Conservation (phyloP, 768 basidiomycete genomes). For the Harrya chromipes region DNA sequence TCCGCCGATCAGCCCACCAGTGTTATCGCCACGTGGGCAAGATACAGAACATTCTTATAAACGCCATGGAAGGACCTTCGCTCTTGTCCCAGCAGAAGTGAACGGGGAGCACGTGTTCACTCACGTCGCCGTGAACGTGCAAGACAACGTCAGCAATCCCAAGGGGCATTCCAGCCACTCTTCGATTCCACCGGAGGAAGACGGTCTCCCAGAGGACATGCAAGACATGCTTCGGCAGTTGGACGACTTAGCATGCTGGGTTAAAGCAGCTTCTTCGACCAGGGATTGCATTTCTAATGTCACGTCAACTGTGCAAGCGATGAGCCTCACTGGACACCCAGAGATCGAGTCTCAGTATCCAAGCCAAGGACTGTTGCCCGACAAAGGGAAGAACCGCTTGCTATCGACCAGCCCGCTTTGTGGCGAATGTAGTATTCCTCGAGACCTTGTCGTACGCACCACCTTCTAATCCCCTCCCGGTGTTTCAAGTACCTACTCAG, state of each 20-base stretch:
- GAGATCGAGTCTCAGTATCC: neutral
- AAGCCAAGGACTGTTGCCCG: neutral
- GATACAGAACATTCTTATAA: conserved; percentile 13
- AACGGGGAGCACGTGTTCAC: conserved; percentile 13
- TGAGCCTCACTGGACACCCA: neutral
- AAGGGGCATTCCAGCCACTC: neutral
- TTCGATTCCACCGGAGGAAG: neutral
- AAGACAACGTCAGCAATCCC: neutral
- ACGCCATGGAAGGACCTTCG: conserved; percentile 16
- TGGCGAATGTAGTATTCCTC: neutral
- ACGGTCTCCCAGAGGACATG: conserved; percentile 30
- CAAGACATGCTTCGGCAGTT: conserved; percentile 23
- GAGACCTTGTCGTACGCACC: conserved; percentile 12
- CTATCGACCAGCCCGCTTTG: neutral
- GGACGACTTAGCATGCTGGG: conserved; percentile 28
- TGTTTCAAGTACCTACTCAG: conserved; percentile 3
- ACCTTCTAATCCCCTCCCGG: neutral
- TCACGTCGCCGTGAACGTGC: conserved; percentile 12
- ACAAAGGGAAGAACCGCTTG: conserved; percentile 26
- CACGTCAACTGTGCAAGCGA: neutral
- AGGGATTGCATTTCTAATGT: neutral
- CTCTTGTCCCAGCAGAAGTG: conserved; percentile 13
- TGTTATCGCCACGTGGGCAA: neutral
- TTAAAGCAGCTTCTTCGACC: conserved; percentile 21
- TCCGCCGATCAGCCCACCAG: conserved; percentile 18